A percentile compares a stretch with the other conserved stretches of the same genome.
Conservation (phyloP, 345 rosid genomes). For the Syzygium oleosum region DNA sequence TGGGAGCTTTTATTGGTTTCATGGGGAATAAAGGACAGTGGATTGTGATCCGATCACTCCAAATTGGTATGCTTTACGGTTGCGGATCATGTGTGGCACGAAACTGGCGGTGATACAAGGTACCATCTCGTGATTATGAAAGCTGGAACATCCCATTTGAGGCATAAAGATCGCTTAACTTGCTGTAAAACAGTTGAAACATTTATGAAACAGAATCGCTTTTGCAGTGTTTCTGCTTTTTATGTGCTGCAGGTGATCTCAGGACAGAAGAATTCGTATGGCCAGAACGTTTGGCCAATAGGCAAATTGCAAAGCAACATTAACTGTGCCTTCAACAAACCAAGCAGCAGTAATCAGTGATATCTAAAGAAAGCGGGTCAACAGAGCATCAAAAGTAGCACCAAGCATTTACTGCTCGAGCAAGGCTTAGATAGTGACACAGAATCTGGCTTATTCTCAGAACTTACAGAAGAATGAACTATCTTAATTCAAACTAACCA, state of each 20-base stretch:
- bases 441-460: background rate
- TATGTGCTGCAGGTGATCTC: background rate
- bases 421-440: background rate
- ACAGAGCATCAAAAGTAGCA: background rate
- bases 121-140: background rate
- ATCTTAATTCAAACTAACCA: background rate
- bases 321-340: background rate
- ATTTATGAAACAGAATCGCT: background rate
- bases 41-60: background rate
- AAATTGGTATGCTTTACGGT: background rate
- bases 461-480: background rate
- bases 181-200: background rate
- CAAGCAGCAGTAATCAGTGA: background rate
- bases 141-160: background rate
- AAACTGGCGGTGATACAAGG: background rate
- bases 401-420: background rate
- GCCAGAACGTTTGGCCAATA: background rate
- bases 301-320: background rate
- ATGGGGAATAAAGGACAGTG: background rate
- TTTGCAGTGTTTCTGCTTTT: background rate
- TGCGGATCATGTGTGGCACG: background rate
- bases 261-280: background rate
- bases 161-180: background rate
- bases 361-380: background rate
- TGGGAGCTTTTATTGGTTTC: background rate